Evolutionary conservation across 2,329 filamentous ascomycete genomes (phyloP), one percentile per base, ranked within the genome.

Genomic region (Aspergillus neotritici): DNA sequence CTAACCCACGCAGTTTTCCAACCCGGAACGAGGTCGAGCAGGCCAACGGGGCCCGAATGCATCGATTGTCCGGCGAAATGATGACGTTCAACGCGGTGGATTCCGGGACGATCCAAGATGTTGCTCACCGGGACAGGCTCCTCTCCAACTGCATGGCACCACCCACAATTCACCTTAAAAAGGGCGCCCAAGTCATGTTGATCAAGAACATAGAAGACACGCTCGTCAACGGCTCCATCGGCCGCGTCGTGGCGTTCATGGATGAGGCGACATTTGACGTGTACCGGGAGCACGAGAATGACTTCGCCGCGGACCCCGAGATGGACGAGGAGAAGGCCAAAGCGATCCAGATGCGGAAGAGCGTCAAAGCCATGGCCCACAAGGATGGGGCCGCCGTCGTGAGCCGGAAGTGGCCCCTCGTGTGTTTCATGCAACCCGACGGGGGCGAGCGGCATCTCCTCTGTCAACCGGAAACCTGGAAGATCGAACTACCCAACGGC

Each of bases 171-270:
- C 80, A 86, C 29, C 70, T 98, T 25, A 97, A 96, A 65, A 84
- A 93, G 50, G 87, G 89, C 8, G 87, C 93, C 0, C 94, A 98
- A 62, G 94, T 98, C 34, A 98, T 98, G 93, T 74, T 98, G n/a
- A 96, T 98, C 74, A 98, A 98, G 67, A 98, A 98, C 57, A 84
- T 97, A 69, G 93, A 98, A 60, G 88, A 95, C 31, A 83, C 80
- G 0, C 76, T 98, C 0, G 93, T 97, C 54, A 98, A 98, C 60
- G 93, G 93, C 4, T 94, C 91, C 0, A 75, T 98, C 8, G 93
- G 93, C 16, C 90, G 86, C 48, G 85, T 98, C 4, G 76, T 84
- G 10, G 80, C 77, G 5, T 94, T 95, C 65, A 90, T 89, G 83
- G 80, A 75, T 40, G 79, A 84, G 52, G 70, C 72, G 34, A 78